Conservation (phyloP, 331 rosid genomes). For the Acacia pycnantha region DNA sequence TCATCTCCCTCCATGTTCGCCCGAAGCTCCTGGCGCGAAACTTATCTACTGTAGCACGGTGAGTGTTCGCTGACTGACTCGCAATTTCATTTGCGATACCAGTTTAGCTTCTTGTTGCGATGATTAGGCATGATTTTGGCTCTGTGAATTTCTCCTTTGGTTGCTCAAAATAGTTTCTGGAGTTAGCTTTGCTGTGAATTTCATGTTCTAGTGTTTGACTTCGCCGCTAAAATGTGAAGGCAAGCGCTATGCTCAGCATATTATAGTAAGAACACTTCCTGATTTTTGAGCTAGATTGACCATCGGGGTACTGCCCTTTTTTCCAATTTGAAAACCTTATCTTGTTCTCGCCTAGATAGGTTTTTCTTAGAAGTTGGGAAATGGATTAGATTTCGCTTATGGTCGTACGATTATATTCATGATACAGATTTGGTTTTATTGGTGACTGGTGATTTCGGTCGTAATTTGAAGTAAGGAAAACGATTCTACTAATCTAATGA, state of each 20-base stretch:
- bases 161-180: neutral
- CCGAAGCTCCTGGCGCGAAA: neutral
- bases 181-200: neutral
- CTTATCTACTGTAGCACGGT: neutral
- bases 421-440: neutral
- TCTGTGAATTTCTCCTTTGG: neutral
- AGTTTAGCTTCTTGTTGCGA: neutral
- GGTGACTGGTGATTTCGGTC: neutral
- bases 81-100: neutral
- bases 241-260: neutral
- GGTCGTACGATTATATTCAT: neutral
- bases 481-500: neutral
- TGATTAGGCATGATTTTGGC: neutral
- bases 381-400: neutral
- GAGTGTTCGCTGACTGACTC: neutral
- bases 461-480: neutral
- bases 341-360: too few relatives aligned
- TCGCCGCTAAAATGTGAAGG: neutral
- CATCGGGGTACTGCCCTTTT: neutral
- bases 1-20: conserved; percentile 19
- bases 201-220: neutral
- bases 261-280: neutral
- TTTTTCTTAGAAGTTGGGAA: neutral
- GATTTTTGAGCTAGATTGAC: neutral
- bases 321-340: neutral